Evolutionary conservation across 441 rosid genomes (phyloP), one percentile per base, ranked within the genome.

Genomic region (Jatropha podagrica): DNA sequence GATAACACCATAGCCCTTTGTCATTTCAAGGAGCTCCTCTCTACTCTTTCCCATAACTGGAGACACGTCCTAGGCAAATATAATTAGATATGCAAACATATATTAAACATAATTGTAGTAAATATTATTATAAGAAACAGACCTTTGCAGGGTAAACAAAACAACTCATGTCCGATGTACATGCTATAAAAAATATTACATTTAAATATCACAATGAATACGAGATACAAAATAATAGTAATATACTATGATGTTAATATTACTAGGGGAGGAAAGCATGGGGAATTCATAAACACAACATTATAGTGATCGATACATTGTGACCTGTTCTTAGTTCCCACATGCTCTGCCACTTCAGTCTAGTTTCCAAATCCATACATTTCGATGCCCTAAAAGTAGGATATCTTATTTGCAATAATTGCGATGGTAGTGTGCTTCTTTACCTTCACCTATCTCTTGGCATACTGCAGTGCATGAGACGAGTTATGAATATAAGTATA

Each of bases 301-400:
- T 85, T 85, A 78, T 88, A 93, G 83, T 94, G 97, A 75, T 86
- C 82, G 56, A 90, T 88, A 80, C 97, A 94, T 77, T 90, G 92
- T 62, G 84, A 76, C 80, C 78, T 91, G 85, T 86, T 92, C 88
- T 92, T 96, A 62, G 92, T 90, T 77, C 97, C 98, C 76, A 92
- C 92, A 81, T 92, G 91, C 73, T 91, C 92, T 63, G 94, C 87
- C 78, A 94, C 97, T 90, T 96, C 99, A 71, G 78, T 78, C 99
- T 97, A 94, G 76, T 94, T 96, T 68, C 98, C 98, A 78, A 93
- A 88, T 69, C 99, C 99, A 83, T 96, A 94, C 85, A 91, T 96
- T 71, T 86, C 94, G 78, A 96, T 92, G 80, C 94, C 99, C 98
- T 96, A 81, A 77, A 87, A 72, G 76, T 38, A 83, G 73, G 52